Base-by-base conservation (phyloP, 1,284 basidiomycete genomes). In the Ganoderma multipileum region DNA sequence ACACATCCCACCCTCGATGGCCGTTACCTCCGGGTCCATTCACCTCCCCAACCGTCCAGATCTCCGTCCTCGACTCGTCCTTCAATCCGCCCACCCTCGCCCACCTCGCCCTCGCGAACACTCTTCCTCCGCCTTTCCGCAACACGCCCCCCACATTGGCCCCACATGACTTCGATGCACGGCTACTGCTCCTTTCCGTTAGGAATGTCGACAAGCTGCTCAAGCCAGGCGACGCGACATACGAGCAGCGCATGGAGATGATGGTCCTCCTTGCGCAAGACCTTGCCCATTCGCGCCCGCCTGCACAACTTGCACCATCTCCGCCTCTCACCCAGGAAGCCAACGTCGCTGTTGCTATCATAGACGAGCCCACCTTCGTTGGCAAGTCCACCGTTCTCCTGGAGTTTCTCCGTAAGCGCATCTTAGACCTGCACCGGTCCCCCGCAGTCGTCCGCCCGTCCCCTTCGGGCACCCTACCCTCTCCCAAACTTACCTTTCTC, bases 61-160 rank as follows among this genome's bases (percentile, higher is more conserved):
- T 94, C 61, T 85, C 90, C 9, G 85, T 98, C 23, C 86, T 99
- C 42, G 97, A 99, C 76, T 93, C 95, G 0, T 97, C 95, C 0
- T 99, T 96, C 83, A 98, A 99, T 76, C 97, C 97, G 1, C 97
- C 97, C 0, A 96, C 95, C 0, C 79, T 86, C 14, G 96, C 97
- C 0, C 97, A 99, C 77, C 85, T 93, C 66, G 91, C 93, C 0
- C 89, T 98, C 58, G 90, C 90, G 23, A 86, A 85, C 66, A 82
- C 30, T 12, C 47, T 52, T 52, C 47, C 84, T 4, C 76, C 70
- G 1, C 79, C 79, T 28, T 83, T 84, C 0, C 74, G 66, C 36
- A 70, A 69, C 41, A 61, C 71, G 20, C 23, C 36, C 64, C 63
- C 33, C 30, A 38, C 47, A 39, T 28, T 63, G 36, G 64, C 50